Base-by-base conservation (phyloP, 1,284 basidiomycete genomes). In the Agaricales sp. region DNA sequence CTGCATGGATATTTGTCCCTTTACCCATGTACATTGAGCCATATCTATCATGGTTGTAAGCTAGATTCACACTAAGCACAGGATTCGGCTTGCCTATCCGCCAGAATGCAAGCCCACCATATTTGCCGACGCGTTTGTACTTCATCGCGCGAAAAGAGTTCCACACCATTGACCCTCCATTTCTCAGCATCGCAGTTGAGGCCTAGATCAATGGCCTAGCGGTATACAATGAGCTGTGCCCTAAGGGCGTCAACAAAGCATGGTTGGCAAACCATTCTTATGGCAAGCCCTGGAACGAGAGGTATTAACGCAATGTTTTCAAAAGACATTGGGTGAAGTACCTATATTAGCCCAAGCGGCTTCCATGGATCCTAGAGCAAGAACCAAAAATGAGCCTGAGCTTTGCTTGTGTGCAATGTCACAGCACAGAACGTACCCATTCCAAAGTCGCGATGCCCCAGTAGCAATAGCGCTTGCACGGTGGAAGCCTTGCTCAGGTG, bases 361-460 rank as follows among this genome's bases (percentile, higher is more conserved):
- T 52, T 87, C 83, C 82, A 88, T 87, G 25, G 47, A 56, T 11
- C 30, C 30, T 35, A 35, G 30, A 35, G 30, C 8, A n/a, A 8
- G n/a, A 35, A 35, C 30, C n/a, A 35, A 35, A 35, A n/a, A 35
- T n/a, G n/a, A n/a, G n/a, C n/a, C n/a, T n/a, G n/a, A n/a, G n/a
- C n/a, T n/a, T n/a, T n/a, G n/a, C n/a, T n/a, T n/a, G n/a, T n/a
- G n/a, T n/a, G n/a, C 1, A 2, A 50, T 18, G 54, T 61, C 25
- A 55, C n/a, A n/a, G n/a, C n/a, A n/a, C n/a, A n/a, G n/a, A n/a
- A 11, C 30, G 8, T 35, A 73, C 82, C 87, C 41, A 88, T 79
- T 11, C 89, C 90, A 59, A 91, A 86, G 64, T 92, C 88, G 8
- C 88, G 75, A 61, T 87, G 80, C 1, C 87, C 86, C 12, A 92